Percentiles rank a stretch among this genome's conserved stretches.
Evolutionary conservation across 352 stramenopile species (phyloP).

Genomic region (Phytopythium vexans): DNA sequence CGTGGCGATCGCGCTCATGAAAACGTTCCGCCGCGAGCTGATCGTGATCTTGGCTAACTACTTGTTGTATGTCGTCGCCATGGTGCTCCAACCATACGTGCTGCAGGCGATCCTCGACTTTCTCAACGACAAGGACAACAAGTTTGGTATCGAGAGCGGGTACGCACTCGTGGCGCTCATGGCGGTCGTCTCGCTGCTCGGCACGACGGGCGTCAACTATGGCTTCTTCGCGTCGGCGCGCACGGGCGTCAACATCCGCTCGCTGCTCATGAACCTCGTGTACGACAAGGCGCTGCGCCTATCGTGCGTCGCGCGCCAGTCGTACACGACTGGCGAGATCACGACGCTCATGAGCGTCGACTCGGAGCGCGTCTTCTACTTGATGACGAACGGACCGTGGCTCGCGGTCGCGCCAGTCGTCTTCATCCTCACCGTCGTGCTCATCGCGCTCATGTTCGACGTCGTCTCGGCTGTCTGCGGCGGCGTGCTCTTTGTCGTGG

Average conservation of each 20-base stretch:
- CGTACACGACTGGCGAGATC: conserved; percentile 21
- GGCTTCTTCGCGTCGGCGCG: conserved; percentile 17
- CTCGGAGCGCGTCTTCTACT: conserved; percentile 20
- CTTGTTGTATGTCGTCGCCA: conserved; percentile 14
- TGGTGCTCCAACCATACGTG: conserved; percentile 17
- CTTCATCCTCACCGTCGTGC: conserved; percentile 13
- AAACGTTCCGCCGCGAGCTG: conserved; percentile 10
- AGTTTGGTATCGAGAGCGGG: conserved; percentile 11
- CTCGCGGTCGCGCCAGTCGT: conserved; percentile 10
- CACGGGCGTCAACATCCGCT: conserved; percentile 20
- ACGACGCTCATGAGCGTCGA: too few species aligned
- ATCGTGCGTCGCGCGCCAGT: conserved; percentile 30
- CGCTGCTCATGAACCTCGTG: conserved; percentile 22
- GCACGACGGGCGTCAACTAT: too few species aligned
- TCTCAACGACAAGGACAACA: conserved; percentile 10
- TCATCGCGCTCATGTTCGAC: conserved; percentile 19
- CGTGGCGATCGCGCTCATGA: conserved; percentile 10
- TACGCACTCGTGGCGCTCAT: conserved; percentile 15
- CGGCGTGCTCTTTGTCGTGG: conserved; percentile 7
- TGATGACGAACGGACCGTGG: conserved; percentile 16
- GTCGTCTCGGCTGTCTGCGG: conserved; percentile 3
- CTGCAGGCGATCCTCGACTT: conserved; percentile 16
- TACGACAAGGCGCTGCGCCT: conserved; percentile 52
- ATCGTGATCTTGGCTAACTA: conserved; percentile 8
- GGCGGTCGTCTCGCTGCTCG: conserved; percentile 12